Evolutionary conservation across 2,329 filamentous ascomycete genomes (phyloP).

Genomic region (Tolypocladium endophyticum): DNA sequence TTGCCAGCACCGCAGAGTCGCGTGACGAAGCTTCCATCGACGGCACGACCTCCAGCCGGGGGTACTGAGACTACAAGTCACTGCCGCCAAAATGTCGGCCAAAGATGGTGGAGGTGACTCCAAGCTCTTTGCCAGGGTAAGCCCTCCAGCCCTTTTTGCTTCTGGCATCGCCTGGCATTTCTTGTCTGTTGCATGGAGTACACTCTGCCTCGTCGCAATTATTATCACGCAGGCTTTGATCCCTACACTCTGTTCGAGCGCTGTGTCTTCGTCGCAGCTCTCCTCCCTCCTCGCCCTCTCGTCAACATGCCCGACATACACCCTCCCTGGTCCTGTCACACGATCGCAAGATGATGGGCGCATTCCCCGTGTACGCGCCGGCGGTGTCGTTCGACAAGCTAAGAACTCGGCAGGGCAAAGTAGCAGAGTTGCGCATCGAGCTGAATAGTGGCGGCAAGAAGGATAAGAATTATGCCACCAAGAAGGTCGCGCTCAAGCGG

Average conservation of each 20-base stretch:
- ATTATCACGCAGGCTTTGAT: not conserved
- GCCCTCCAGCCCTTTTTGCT: conserved; percentile 16
- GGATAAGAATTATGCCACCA: conserved; percentile 89
- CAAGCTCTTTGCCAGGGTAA: conserved; percentile 97
- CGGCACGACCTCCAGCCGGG: not conserved
- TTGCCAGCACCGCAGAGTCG: not conserved
- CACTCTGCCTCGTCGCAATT: not conserved
- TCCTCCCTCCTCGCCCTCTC: not conserved
- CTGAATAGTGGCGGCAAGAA: conserved; percentile 92
- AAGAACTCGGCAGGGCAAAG: conserved; percentile 78
- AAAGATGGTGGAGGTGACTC: conserved; percentile 73
- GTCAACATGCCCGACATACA: not conserved
- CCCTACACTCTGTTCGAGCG: not conserved
- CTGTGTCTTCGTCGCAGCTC: not conserved
- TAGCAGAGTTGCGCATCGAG: conserved; percentile 90
- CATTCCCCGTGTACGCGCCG: conserved; percentile 45
- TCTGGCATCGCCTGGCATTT: not conserved
- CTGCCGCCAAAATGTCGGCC: conserved; percentile 38
- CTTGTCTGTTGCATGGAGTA: not conserved
- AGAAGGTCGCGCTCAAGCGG: conserved; percentile 98
- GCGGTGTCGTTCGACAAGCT: conserved; percentile 35
- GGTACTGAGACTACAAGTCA: not conserved
- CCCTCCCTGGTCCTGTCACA: not conserved
- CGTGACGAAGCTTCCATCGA: not conserved
- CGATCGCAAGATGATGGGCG: conserved; percentile 17